A percentile compares a stretch with the other conserved stretches of the same genome.
These are phyloP conservation scores for Aureobasidium sp. DNA, from an alignment of 2,329 filamentous ascomycete genomes.

Conservation along the genomic window DNA sequence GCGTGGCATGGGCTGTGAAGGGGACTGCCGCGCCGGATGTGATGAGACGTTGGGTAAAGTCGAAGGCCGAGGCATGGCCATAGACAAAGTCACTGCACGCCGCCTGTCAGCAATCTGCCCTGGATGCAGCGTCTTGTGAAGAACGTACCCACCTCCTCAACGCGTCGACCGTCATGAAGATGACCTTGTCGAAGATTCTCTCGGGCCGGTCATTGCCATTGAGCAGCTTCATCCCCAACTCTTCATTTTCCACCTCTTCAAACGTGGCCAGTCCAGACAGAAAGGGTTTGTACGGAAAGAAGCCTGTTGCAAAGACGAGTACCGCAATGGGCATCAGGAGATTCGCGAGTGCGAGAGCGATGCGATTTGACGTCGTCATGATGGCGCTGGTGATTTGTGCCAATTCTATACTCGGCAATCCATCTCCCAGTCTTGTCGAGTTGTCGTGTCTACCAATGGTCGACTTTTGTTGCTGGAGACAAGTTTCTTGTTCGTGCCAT, in stretches of 20 bases:
- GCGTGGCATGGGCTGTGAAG: conserved; percentile 92
- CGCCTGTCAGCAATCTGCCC: conserved; percentile 21
- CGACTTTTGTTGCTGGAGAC: background rate
- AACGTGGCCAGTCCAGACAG: conserved; percentile 67
- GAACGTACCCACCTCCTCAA: conserved; percentile 61
- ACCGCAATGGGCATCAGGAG: conserved; percentile 65
- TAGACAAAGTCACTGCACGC: conserved; percentile 81
- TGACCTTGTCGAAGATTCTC: conserved; percentile 75
- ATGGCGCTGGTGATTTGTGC: background rate
- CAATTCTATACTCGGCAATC: background rate
- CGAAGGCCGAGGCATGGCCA: conserved; percentile 69
- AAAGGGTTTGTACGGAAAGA: conserved; percentile 97
- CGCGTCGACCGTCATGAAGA: conserved; percentile 98
- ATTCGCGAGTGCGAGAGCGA: conserved; percentile 57
- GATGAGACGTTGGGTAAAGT: conserved; percentile 84
- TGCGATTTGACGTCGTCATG: conserved; percentile 1
- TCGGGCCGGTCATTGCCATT: conserved; percentile 47
- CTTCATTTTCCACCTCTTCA: conserved; percentile 21
- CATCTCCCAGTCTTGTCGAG: background rate
- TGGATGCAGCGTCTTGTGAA: background rate
- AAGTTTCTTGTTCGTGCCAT: background rate
- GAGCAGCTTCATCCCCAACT: conserved; percentile 13
- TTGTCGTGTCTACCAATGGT: no score
- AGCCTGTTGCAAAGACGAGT: conserved; percentile 72
- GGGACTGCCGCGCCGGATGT: conserved; percentile 75